phyloP scores from a whole-genome alignment of 2,329 filamentous ascomycete genomes.

The Fusarium nelsonii region DNA sequence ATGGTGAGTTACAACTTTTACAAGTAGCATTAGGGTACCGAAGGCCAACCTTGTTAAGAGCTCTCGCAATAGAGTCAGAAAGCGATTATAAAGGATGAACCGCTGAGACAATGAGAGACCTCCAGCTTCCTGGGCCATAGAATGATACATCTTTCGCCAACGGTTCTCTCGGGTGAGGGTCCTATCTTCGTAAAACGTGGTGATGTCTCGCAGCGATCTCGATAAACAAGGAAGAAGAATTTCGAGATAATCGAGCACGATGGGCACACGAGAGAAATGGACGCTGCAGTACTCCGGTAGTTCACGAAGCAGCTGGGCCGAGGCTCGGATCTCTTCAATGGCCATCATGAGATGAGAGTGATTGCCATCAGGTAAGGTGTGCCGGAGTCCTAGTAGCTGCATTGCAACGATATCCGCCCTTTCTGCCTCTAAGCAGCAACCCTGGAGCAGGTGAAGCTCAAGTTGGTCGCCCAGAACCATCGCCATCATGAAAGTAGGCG shows the following conservation, averaged over 20 bases:
- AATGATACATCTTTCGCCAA: conserved; percentile 71
- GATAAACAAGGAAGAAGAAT: conserved; percentile 68
- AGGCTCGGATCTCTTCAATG: conserved; percentile 60
- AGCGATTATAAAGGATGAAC: conserved; percentile 69
- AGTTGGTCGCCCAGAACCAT: conserved; percentile 48
- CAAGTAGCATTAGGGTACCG: neutral
- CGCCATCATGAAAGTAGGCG: conserved; percentile 44
- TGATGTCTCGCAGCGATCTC: conserved; percentile 66
- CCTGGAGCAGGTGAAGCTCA: conserved; percentile 59
- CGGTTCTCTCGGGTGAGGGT: conserved; percentile 61
- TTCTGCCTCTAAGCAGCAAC: conserved; percentile 68
- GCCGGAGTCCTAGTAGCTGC: conserved; percentile 63
- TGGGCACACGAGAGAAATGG: conserved; percentile 62
- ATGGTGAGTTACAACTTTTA: conserved; percentile 30
- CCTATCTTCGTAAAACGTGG: conserved; percentile 63
- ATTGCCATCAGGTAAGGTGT: conserved; percentile 58
- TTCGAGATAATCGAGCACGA: conserved; percentile 67
- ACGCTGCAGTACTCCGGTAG: conserved; percentile 67
- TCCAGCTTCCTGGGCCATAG: conserved; percentile 65
- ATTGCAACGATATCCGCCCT: conserved; percentile 62
- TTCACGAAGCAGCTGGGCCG: conserved; percentile 63
- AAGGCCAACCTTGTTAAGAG: conserved; percentile 63
- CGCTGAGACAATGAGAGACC: conserved; percentile 64
- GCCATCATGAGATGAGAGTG: conserved; percentile 62
- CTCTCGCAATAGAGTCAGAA: conserved; percentile 62